Evolutionary conservation across 768 basidiomycete genomes (phyloP).

Genomic region (Pulveroboletus frians): DNA sequence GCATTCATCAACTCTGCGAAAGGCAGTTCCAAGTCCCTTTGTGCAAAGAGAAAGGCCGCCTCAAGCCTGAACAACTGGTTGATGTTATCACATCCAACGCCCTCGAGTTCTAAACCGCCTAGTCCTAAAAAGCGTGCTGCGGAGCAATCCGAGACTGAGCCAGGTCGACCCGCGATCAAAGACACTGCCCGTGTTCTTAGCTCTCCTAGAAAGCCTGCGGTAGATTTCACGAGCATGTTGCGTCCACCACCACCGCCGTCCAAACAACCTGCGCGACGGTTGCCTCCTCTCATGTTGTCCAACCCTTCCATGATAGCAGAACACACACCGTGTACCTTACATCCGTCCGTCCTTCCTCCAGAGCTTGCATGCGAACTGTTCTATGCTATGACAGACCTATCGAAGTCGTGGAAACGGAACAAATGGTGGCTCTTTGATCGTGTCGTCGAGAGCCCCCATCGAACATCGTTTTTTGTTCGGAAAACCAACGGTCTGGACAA

Average conservation of each 20-base stretch:
- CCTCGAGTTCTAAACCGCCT: conserved; percentile 19
- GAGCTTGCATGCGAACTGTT: conserved; percentile 74
- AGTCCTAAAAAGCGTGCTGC: conserved; percentile 15
- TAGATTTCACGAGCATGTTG: conserved; percentile 54
- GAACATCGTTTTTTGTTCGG: conserved; percentile 72
- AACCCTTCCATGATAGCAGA: conserved; percentile 59
- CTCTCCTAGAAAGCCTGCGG: conserved; percentile 29
- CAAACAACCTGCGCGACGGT: conserved; percentile 30
- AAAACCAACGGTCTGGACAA: conserved; percentile 42
- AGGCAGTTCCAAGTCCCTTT: conserved; percentile 12
- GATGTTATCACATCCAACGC: conserved; percentile 11
- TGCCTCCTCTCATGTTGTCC: conserved; percentile 58
- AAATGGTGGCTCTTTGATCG: conserved; percentile 85
- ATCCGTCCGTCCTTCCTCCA: conserved; percentile 61
- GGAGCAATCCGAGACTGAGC: conserved; percentile 1
- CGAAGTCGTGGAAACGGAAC: conserved; percentile 61
- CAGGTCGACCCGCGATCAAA: conserved; percentile 10
- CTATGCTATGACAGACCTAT: conserved; percentile 61
- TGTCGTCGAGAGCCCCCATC: conserved; percentile 78
- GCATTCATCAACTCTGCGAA: conserved; percentile 30
- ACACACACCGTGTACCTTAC: conserved; percentile 73
- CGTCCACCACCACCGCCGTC: conserved; percentile 41
- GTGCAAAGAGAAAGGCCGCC: conserved; percentile 46
- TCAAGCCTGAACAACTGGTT: conserved; percentile 54
- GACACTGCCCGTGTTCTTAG: conserved; percentile 12